A percentile compares a stretch with the other conserved stretches of the same genome.
Conservation (phyloP, 1,284 basidiomycete genomes). For the Leccinum cinnamomeum region DNA sequence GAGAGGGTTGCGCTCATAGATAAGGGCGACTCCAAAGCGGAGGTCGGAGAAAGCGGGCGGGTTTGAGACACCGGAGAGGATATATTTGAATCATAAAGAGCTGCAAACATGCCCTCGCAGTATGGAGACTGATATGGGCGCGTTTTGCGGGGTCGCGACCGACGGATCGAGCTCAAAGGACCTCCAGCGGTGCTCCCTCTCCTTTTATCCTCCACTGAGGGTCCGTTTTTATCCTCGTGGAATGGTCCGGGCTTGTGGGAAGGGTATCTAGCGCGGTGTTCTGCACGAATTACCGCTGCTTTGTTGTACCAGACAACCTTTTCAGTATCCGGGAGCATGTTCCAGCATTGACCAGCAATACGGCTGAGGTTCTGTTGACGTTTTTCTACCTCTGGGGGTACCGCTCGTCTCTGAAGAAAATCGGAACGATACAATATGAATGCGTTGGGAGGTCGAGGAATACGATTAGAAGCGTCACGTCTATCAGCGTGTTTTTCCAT, state of each 20-base stretch:
- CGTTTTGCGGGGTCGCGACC: constrained; percentile 1
- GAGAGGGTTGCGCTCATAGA: constrained; percentile 11
- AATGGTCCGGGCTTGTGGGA: constrained; percentile 48
- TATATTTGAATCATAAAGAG: neutral
- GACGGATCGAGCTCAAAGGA: neutral
- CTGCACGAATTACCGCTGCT: constrained; percentile 39
- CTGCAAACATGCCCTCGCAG: constrained; percentile 15
- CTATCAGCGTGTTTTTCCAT: neutral
- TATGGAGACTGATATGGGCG: constrained; percentile 7
- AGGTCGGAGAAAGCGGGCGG: constrained; percentile 4
- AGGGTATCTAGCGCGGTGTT: constrained; percentile 44
- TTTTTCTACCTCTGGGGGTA: constrained; percentile 42
- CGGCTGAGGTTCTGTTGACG: constrained; percentile 61
- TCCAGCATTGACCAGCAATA: constrained; percentile 57
- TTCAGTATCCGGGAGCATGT: constrained; percentile 41
- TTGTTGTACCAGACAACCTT: constrained; percentile 46
- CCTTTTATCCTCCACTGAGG: constrained; percentile 3
- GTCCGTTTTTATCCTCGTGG: constrained; percentile 31
- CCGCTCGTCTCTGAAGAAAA: constrained; percentile 48
- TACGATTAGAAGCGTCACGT: constrained; percentile 34
- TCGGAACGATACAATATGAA: constrained; percentile 83
- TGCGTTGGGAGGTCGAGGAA: constrained; percentile 78
- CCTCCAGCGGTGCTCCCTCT: neutral
- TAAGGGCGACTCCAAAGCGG: neutral
- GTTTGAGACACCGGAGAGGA: neutral